Evolutionary conservation across 2,329 filamentous ascomycete genomes (phyloP).

Genomic region (Monosporascus sp.): DNA sequence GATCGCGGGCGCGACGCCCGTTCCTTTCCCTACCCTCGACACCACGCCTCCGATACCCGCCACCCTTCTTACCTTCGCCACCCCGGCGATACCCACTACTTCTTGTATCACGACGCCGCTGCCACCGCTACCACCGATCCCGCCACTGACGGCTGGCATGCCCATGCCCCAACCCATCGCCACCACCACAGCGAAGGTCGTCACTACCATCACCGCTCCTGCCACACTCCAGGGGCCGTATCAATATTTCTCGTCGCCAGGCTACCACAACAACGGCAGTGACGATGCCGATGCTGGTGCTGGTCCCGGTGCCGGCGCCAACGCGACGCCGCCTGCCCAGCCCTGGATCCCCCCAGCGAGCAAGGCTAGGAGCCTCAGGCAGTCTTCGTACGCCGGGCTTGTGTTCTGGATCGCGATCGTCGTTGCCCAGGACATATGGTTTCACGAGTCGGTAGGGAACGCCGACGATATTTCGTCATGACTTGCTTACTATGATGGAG

Average conservation of each 20-base stretch:
- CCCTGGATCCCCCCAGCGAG: conserved; percentile 22
- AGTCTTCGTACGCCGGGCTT: conserved; percentile 18
- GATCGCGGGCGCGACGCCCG: conserved; percentile 10
- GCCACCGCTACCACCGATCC: background rate
- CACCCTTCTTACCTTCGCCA: no score
- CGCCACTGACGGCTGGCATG: background rate
- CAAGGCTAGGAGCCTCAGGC: background rate
- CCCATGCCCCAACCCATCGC: background rate
- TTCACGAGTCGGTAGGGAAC: background rate
- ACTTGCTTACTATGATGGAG: no score
- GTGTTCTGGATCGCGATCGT: conserved; percentile 20
- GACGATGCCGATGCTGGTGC: conserved; percentile 12
- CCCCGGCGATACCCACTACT: no score
- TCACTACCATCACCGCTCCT: background rate
- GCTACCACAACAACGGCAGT: conserved; percentile 11
- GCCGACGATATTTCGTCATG: no score
- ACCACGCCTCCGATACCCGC: no score
- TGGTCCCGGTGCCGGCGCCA: conserved; percentile 11
- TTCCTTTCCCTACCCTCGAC: no score
- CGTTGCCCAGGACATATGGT: conserved; percentile 16
- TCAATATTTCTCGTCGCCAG: no score
- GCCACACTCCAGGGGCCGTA: no score
- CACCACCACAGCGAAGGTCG: background rate
- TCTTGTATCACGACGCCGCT: no score
- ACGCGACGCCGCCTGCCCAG: conserved; percentile 5